Percentiles rank a stretch among this genome's conserved stretches.
phyloP scores from a whole-genome alignment of 805 yeast genomes.

The Candida chauliodis region DNA sequence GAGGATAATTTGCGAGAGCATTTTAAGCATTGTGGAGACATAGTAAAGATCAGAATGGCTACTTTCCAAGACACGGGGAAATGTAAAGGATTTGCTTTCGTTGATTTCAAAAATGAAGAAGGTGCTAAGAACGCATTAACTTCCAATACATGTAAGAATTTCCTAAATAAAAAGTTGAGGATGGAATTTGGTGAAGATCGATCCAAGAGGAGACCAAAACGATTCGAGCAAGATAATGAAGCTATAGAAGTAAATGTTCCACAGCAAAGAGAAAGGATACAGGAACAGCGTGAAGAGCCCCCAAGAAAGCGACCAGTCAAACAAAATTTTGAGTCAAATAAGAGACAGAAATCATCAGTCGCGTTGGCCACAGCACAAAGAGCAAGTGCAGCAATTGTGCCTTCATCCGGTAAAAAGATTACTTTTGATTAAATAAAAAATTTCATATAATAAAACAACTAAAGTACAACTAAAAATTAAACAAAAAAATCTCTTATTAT shows the following conservation, averaged over 20 bases:
- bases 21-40: conserved; percentile 90
- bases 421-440: conserved; percentile 50
- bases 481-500: no score
- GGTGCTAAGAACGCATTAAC: conserved; percentile 82
- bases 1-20: conserved; percentile 73
- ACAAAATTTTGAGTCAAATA: conserved; percentile 28
- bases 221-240: conserved; percentile 13
- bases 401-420: conserved; percentile 84
- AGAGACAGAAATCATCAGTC: conserved; percentile 69
- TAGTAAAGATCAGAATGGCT: conserved; percentile 84
- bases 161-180: conserved; percentile 73
- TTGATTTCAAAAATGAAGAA: conserved; percentile 76
- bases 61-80: conserved; percentile 96
- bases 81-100: conserved; percentile 93
- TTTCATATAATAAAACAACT: conserved; percentile 3
- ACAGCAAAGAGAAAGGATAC: conserved; percentile 12
- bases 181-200: conserved; percentile 96
- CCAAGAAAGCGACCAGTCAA: conserved; percentile 9
- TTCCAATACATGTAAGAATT: conserved; percentile 60
- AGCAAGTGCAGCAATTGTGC: conserved; percentile 83
- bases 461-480: background rate
- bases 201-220: conserved; percentile 65
- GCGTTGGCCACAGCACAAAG: conserved; percentile 88
- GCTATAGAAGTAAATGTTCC: conserved; percentile 2
- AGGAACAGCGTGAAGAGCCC: conserved; percentile 1